Evolutionary conservation across 2,329 filamentous ascomycete species (phyloP), one percentile per base, ranked within the genome.

Genomic region (Paecilomyces formosus): DNA sequence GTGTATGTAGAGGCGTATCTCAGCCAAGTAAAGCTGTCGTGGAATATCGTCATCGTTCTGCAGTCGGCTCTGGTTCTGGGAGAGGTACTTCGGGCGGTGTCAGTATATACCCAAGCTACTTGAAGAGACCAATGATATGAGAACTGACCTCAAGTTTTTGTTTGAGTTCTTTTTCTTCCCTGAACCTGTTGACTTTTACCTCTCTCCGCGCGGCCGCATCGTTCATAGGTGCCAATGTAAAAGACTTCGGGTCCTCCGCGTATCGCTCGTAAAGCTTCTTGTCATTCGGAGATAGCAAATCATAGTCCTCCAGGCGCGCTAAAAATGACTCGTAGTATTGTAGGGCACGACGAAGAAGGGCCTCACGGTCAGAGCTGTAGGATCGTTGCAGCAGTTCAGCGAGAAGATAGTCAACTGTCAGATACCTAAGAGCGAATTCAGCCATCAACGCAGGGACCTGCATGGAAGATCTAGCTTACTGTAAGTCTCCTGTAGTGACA

Each of bases 21-120:
- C 86, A 0, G 92, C 86, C 28, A 96, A 79, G 68, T 96, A 86
- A 30, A 96, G 79, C 61, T 89, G 83, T 54, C 94, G 86, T 13
- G 92, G 82, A n/a, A 88, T 82, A 65, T 92, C 89, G 58, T 99
- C 94, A 67, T 97, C 94, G 53, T 87, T 85, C 60, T 88, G 85
- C 12, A 85, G 75, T 9, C 82, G 78, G 45, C 76, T 79, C 53
- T 85, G 82, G 60, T 88, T 85, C 61, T 81, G 78, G 49, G 79
- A 77, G 18, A 87, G 76, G 65, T 86, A 84, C 77, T 88, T 70
- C 28, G 66, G 72, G 49, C 51, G 52, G n/a, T 39, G 60, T 69
- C 50, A 68, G 63, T 76, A 66, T 50, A 78, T 77, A 57, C 26
- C 35, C 15, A 58, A 33, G 30, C 54, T 57, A n/a, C 8, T 28